Evolutionary conservation across 2,329 filamentous ascomycete genomes (phyloP).

Genomic region (Davidsoniella virescens): DNA sequence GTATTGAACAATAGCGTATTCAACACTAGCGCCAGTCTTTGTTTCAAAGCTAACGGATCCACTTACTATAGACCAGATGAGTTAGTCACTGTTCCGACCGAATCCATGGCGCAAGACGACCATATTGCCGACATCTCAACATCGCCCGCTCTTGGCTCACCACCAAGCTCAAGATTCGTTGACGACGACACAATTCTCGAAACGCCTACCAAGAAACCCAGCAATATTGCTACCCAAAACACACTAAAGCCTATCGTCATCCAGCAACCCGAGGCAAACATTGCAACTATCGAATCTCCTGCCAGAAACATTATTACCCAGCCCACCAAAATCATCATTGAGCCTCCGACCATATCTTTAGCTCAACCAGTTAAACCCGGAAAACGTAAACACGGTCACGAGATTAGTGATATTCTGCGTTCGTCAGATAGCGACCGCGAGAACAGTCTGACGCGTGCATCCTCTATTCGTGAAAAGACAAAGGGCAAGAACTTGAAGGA

Average conservation of each 20-base stretch:
- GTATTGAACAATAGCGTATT: conserved; percentile 16
- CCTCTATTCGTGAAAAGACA: conserved; percentile 17
- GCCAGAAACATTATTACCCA: not conserved
- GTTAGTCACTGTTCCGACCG: not conserved
- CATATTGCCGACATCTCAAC: conserved; percentile 30
- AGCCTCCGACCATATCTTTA: not conserved
- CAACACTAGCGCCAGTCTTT: not conserved
- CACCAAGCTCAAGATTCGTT: conserved; percentile 42
- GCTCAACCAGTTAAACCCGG: not conserved
- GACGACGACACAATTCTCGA: conserved; percentile 27
- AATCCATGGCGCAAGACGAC: conserved; percentile 16
- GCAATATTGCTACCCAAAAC: not conserved
- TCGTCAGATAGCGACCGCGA: conserved; percentile 5
- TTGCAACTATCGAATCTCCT: not conserved
- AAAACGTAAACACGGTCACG: conserved; percentile 10
- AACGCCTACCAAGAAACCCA: conserved; percentile 10
- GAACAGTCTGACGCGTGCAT: conserved; percentile 3
- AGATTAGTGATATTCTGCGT: not conserved
- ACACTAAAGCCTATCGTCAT: not conserved
- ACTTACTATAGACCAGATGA: conserved; percentile 3
- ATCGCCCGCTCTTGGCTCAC: conserved; percentile 53
- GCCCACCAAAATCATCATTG: not conserved
- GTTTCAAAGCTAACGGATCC: not conserved
- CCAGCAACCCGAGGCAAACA: not conserved
- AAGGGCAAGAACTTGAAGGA: conserved; percentile 31